phyloP scores from a whole-genome alignment of 306 rosid genomes.

The Fagus sylvatica region DNA sequence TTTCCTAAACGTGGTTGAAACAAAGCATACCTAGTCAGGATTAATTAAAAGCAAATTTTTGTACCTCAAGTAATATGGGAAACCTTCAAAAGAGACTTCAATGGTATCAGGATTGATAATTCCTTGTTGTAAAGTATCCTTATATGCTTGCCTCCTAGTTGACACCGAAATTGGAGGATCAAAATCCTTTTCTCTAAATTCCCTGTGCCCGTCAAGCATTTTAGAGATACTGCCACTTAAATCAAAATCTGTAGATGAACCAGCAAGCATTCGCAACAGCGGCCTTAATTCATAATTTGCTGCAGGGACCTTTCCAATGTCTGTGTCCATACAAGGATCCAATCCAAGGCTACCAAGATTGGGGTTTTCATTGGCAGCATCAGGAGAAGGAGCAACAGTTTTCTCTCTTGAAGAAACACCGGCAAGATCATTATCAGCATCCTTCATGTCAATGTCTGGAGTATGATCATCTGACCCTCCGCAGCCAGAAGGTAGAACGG shows the following conservation, averaged over 20 bases:
- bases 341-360: constrained; percentile 47
- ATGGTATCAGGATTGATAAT: constrained; percentile 63
- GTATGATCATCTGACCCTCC: constrained; percentile 46
- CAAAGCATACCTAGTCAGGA: neutral
- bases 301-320: constrained; percentile 52
- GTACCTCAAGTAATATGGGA: constrained; percentile 94
- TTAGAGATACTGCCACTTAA: constrained; percentile 62
- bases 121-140: constrained; percentile 62
- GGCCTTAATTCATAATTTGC: constrained; percentile 54
- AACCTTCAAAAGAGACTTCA: constrained; percentile 76
- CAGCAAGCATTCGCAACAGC: constrained; percentile 56
- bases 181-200: constrained; percentile 63
- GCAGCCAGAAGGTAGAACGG: constrained; percentile 48
- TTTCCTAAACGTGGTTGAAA: neutral
- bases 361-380: constrained; percentile 50
- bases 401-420: constrained; percentile 53
- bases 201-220: constrained; percentile 64
- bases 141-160: constrained; percentile 67
- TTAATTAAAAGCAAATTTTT: constrained; percentile 8
- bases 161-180: constrained; percentile 59
- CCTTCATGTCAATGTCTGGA: constrained; percentile 59
- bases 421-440: constrained; percentile 41
- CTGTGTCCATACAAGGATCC: constrained; percentile 48
- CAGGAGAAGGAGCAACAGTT: constrained; percentile 47
- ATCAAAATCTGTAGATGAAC: constrained; percentile 62